Evolutionary conservation across 305 asterid genomes (phyloP), one percentile per base, ranked within the genome.

Genomic region (Fraxinus sp.): DNA sequence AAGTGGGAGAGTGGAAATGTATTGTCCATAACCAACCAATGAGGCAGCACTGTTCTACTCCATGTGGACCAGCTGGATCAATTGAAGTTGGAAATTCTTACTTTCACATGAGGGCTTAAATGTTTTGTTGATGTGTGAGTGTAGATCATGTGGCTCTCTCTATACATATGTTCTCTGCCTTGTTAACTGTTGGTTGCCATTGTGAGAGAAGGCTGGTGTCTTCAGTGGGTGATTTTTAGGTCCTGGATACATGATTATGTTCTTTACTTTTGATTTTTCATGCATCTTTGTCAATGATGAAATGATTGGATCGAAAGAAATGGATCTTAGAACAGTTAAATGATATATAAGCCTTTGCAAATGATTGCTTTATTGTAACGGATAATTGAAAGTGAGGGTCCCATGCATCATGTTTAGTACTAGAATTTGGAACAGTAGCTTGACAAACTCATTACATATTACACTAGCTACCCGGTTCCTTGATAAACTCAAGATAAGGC

Each of bases 31-130:
- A 75, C 39, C 46, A 16, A 79, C 22, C 62, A 16, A 24, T 11
- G 16, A 76, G 28, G 41, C 70, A 18, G 36, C 32, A 7, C 76
- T 37, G 78, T 79, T 68, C 32, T 6, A 13, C 32, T 70, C 41
- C 9, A 70, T 32, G 62, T 36, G 16, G 9, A 22, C 36, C 68
- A 36, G 64, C 43, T 78, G 35, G 4, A 43, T 82, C 46, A 30
- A 77, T n/a, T 35, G 28, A 77, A 79, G 86, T 80, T 52, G 28
- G 26, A 80, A 62, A 66, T 55, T 71, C 52, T 79, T 64, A 64
- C 41, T 55, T 22, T 22, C 22, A 35, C 75, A 35, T 79, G 66
- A 59, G 72, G 90, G 79, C 77, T 80, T 81, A 75, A 75, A 26
- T 41, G 37, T 16, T 49, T 64, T 28, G 66, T 78, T 33, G 52